Evolutionary conservation across 2,329 filamentous ascomycete species (phyloP), one percentile per base, ranked within the genome.

Genomic region (Coleophoma crateriformis): DNA sequence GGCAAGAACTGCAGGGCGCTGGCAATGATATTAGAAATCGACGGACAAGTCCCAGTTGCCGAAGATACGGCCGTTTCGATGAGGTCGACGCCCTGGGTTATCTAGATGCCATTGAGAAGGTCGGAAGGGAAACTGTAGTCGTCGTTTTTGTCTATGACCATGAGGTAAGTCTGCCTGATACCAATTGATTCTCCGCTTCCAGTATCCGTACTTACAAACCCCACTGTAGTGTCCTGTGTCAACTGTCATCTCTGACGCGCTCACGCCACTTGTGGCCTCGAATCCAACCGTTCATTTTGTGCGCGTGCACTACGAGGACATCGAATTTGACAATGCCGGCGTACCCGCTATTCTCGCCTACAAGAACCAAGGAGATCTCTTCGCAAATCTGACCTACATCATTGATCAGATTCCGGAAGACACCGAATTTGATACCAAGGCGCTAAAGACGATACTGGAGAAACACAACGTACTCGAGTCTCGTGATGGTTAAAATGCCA

Each of bases 21-120:
- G 72, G 76, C 52, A 77, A 68, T 54, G 68, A 76, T 58, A 75
- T 82, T 45, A 77, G 78, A 54, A 87, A 76, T 54, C 76, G 87
- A 61, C 81, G 84, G 61, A 85, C 82, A 47, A 92, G 85, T 66
- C 89, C 90, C 1, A 90, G 85, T 60, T 80, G 87, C 55, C 76
- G 88, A 56, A 76, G 85, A 50, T 97, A 87, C 65, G 94, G 94
- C 19, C 80, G 78, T 12, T 73, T 97, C 54, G 86, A 91, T 54
- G 79, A 82, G 51, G 94, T 97, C 1, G 91, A 97, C 72, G 92
- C 90, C 7, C 75, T 87, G 56, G 94, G 91, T 15, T 99, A 95
- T 62, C 78, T 99, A n/a, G 91, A 97, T 68, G 91, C 92, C 49
- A 90, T 97, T 59, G 94, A 99, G 71, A 94, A 90, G 70, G 89